Conservation (phyloP, 2,329 filamentous ascomycete genomes). For the Grosmannia clavigera region DNA sequence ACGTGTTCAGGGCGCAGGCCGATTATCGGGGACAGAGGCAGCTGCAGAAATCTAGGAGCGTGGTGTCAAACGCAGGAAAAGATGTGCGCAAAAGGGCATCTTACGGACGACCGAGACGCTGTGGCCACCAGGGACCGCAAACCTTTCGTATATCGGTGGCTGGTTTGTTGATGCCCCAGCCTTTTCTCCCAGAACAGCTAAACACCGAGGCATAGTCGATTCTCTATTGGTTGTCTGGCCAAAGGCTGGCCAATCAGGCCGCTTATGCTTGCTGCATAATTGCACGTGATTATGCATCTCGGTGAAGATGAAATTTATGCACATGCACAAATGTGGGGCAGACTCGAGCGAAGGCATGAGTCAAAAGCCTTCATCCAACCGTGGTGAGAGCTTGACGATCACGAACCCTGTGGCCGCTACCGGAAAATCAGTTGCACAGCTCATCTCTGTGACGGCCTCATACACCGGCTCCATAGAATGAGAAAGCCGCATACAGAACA, state of each 20-base stretch:
- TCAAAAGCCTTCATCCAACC: not conserved
- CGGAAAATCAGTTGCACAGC: not conserved
- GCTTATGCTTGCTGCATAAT: not conserved
- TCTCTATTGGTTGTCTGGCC: constrained; percentile 1
- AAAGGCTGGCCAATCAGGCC: not conserved
- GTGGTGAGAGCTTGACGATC: not conserved
- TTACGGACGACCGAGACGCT: not conserved
- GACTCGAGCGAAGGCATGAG: not conserved
- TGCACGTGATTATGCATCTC: not conserved
- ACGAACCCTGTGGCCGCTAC: not conserved
- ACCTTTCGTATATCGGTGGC: not conserved
- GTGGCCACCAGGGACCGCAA: not conserved
- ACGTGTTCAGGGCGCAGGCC: not conserved
- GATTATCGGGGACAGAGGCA: not conserved
- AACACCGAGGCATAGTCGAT: not conserved
- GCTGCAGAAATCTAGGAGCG: not conserved
- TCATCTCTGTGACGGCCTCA: not conserved
- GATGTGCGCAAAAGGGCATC: not conserved
- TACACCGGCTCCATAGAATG: not conserved
- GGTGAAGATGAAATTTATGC: not conserved
- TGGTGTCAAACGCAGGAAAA: not conserved
- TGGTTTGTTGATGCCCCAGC: constrained; percentile 3
- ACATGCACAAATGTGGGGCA: not conserved
- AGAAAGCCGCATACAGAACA: not conserved
- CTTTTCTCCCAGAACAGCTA: not conserved